Evolutionary conservation across 176 grass and related monocot genomes (phyloP), one percentile per base, ranked within the genome.

Genomic region (Juncus inflexus): DNA sequence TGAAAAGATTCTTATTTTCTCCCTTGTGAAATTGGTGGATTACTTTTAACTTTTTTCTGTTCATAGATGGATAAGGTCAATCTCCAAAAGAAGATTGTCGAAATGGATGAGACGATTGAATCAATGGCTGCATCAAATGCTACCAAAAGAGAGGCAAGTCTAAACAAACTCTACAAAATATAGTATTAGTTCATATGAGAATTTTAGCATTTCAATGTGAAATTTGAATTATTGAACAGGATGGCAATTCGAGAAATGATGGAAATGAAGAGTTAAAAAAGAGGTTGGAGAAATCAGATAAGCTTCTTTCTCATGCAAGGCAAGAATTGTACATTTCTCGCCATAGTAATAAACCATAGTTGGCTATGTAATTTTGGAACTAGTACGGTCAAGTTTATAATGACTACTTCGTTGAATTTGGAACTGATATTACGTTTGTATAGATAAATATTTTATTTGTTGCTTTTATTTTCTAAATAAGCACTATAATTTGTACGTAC

Each of bases 271-370:
- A 94, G 50, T 80, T 94, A 52, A 66, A 79, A 66, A 94, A 78
- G 76, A 80, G 85, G 68, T 52, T 94, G 40, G 81, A 85, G 10
- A 81, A 88, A 58, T 83, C 90, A 9, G 79, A 94, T 67, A 88
- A 76, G 73, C 85, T 94, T 41, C 50, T 94, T 35, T 94, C 78
- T 12, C 81, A 85, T 37, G 63, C 76, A 62, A 79, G 89, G 39
- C 78, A 85, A 2, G 89, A 88, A 4, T 75, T 79, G 63, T 73
- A 72, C 54, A 78, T 71, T 63, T 5, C 53, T 15, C 64, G 73
- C 70, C 40, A 71, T 41, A 19, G 11, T 58, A 5, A 70, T 53
- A 62, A 68, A 58, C 73, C 63, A 74, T 0, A 77, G 78, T 28
- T 28, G 65, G 66, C 53, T 54, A 57, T 13, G 3, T 6, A 28